phyloP scores from a whole-genome alignment of 768 basidiomycete genomes.

The Rhodotorula toruloides region DNA sequence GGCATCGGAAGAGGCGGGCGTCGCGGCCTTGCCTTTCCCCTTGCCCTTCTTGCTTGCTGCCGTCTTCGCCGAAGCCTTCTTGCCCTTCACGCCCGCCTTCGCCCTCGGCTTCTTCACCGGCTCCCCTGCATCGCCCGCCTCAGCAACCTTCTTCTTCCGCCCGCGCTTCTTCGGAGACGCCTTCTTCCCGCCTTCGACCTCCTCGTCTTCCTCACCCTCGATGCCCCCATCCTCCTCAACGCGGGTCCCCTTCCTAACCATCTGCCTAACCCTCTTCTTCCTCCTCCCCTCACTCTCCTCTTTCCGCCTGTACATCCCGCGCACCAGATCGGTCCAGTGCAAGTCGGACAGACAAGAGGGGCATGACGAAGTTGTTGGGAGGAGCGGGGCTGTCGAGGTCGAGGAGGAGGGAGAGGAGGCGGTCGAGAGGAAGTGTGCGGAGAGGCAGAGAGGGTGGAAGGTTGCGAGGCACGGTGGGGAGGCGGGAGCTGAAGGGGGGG shows the following conservation, averaged over 20 bases:
- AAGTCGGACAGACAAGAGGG: conserved; percentile 41
- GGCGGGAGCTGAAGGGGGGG: conserved; percentile 18
- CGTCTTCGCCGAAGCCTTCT: too few relatives aligned
- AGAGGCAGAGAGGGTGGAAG: conserved; percentile 14
- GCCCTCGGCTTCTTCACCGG: conserved; percentile 50
- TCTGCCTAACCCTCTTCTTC: conserved; percentile 24
- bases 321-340: conserved; percentile 47
- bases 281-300: conserved; percentile 37
- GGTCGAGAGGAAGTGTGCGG: conserved; percentile 6
- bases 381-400: conserved; percentile 25
- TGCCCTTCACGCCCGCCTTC: too few relatives aligned
- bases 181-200: neutral
- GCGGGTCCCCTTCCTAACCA: conserved; percentile 53
- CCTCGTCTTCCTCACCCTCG: neutral
- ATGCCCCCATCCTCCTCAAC: neutral
- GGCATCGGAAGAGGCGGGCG: too few relatives aligned
- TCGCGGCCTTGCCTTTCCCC: conserved; percentile 48
- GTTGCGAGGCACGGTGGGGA: conserved; percentile 29
- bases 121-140: too few relatives aligned
- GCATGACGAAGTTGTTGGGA: conserved; percentile 45
- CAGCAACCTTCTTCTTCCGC: conserved; percentile 41
- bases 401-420: neutral
- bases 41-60: conserved; percentile 55
- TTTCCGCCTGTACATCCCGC: conserved; percentile 44
- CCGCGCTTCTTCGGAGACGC: neutral